Conservation (phyloP, 1,284 basidiomycete species). For the Puccinia polysora region DNA sequence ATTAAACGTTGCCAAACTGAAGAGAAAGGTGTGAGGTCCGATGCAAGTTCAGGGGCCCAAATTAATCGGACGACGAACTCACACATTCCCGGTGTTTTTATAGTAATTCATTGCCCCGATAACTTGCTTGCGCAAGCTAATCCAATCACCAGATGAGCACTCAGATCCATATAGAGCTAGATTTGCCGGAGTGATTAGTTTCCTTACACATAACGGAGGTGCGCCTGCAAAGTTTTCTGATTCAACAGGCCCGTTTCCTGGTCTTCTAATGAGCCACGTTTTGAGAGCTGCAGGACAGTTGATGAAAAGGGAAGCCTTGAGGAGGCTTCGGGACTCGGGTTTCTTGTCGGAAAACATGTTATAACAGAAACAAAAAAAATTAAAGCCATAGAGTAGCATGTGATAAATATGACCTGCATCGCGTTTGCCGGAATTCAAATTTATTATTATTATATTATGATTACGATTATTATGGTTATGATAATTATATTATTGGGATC, state of each 20-base stretch:
- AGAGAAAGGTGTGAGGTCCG: neutral
- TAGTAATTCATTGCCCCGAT: slow-evolving; percentile 43
- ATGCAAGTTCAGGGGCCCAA: neutral
- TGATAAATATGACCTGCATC: neutral
- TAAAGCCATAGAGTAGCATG: neutral
- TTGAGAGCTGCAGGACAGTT: slow-evolving; percentile 13
- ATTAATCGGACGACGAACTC: neutral
- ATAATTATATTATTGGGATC: too few relatives aligned
- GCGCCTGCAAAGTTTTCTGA: slow-evolving; percentile 20
- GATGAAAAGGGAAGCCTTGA: neutral
- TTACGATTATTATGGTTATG: too few relatives aligned
- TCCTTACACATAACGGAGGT: slow-evolving; percentile 34
- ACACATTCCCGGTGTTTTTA: slow-evolving; percentile 39
- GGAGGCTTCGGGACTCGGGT: neutral
- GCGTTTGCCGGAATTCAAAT: neutral
- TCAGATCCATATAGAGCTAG: neutral
- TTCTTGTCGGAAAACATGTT: neutral
- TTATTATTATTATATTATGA: too few relatives aligned
- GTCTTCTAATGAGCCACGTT: slow-evolving; percentile 13
- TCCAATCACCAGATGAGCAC: neutral
- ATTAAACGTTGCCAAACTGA: slow-evolving; percentile 31
- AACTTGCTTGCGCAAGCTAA: slow-evolving; percentile 31
- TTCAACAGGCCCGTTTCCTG: slow-evolving; percentile 27
- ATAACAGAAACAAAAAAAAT: neutral
- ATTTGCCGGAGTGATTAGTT: neutral